These are phyloP conservation scores for Triticum urartu DNA, from an alignment of 176 grass and related monocot genomes.

Conservation along the genomic window DNA sequence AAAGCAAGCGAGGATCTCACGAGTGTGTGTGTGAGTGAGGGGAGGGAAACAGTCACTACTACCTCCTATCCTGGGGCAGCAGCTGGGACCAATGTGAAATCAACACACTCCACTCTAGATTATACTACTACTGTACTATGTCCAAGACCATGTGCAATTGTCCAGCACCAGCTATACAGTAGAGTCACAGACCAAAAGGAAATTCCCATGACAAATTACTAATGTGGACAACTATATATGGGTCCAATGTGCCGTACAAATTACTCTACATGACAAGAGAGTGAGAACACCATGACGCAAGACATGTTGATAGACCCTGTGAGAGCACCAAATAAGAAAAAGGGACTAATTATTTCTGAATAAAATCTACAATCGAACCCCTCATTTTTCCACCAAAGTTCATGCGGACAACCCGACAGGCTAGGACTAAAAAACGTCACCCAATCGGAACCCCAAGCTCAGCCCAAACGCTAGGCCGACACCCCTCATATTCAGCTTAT, in stretches of 20 bases:
- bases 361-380: too few relatives aligned
- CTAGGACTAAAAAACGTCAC: too few relatives aligned
- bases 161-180: not conserved
- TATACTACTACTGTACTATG: not conserved
- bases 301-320: not conserved
- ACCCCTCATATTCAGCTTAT: too few relatives aligned
- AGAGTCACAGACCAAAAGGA: not conserved
- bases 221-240: not conserved
- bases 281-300: not conserved
- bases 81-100: constrained; percentile 18
- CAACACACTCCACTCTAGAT: not conserved
- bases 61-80: not conserved
- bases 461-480: too few relatives aligned
- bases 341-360: too few relatives aligned
- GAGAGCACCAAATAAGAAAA: too few relatives aligned
- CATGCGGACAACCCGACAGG: too few relatives aligned
- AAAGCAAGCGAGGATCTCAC: constrained; percentile 13
- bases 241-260: not conserved
- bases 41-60: not conserved
- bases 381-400: too few relatives aligned
- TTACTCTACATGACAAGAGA: not conserved
- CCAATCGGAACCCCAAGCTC: too few relatives aligned
- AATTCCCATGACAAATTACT: not conserved
- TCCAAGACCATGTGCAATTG: constrained; percentile 4
- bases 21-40: not conserved